A percentile compares a stretch with the other conserved stretches of the same genome.
These are phyloP conservation scores for Globisporangium canariense DNA, from an alignment of 352 stramenopile species.

Conservation along the genomic window DNA sequence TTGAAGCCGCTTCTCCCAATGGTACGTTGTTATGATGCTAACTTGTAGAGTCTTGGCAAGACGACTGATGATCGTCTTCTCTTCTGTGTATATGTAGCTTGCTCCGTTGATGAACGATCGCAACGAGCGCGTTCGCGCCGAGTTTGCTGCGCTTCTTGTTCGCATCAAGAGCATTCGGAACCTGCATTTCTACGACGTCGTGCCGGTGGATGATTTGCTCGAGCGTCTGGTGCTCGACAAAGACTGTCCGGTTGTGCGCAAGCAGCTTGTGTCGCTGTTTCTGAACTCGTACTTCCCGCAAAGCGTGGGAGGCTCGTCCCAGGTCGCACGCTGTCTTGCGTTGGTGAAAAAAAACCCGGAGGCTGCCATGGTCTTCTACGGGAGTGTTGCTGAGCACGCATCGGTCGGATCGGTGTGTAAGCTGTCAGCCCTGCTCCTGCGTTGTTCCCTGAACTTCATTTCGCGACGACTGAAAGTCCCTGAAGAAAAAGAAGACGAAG, in stretches of 20 bases:
- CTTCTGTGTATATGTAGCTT: conserved; percentile 31
- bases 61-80: background rate
- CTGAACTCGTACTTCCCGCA: conserved; percentile 88
- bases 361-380: conserved; percentile 82
- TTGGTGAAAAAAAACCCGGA: conserved; percentile 81
- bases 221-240: conserved; percentile 70
- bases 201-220: conserved; percentile 73
- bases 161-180: conserved; percentile 87
- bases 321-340: conserved; percentile 76
- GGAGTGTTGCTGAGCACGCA: conserved; percentile 65
- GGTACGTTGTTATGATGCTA: conserved; percentile 32
- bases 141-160: conserved; percentile 73
- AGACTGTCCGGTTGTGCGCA: conserved; percentile 48
- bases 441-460: conserved; percentile 77
- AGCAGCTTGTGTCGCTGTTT: conserved; percentile 80
- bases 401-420: conserved; percentile 85
- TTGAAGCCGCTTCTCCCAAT: conserved; percentile 81
- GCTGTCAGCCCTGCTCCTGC: conserved; percentile 65
- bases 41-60: background rate
- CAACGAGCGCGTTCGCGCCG: conserved; percentile 78
- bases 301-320: conserved; percentile 69
- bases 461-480: conserved; percentile 51
- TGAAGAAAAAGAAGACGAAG: conserved; percentile 32
- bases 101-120: conserved; percentile 80
- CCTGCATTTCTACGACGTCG: conserved; percentile 86